Evolutionary conservation across 75 land plant species (phyloP), one percentile per base, ranked within the genome.

Genomic region (Chamaecyparis obtusa): DNA sequence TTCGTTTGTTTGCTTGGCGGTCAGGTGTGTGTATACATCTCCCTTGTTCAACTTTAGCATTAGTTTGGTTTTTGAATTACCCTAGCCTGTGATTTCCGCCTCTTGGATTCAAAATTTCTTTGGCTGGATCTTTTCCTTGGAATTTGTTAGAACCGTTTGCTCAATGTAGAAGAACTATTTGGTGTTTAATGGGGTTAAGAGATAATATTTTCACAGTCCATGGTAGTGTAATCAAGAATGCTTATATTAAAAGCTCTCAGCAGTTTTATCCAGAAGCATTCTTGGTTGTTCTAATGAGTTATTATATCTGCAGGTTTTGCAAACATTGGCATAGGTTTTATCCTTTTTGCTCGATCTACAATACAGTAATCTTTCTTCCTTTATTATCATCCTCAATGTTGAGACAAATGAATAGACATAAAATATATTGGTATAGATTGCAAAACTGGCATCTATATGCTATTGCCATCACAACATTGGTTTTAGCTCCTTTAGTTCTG

Each of bases 361-460:
- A 81, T 44, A 44, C 76, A 33, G 16, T 30, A 74, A 11, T 33
- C 33, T 11, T 74, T 33, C 33, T 36, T 74, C 15, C 15, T 10
- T 30, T 74, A 74, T 74, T 74, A 74, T 74, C 13, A 74, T 74
- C 16, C 16, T 74, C 37, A 74, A 74, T 74, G 76, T 33, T 74
- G 76, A 30, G 76, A 33, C 33, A 74, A 24, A 74, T 74, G 76
- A 74, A 24, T 74, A 74, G 76, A 33, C 76, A 74, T 30, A 33
- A 11, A 74, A 74, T 74, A 36, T 24, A 74, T 33, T 83, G 84
- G 84, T 48, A 83, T 37, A 83, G 84, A 83, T 41, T 44, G 49
- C 84, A 83, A 44, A 83, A 83, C 44, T 87, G 88, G 88, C 64
- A 87, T 51, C 57, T 56, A 41, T 41, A 67, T 5, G 21, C 60